Evolutionary conservation across 805 yeast species (phyloP).

Genomic region (Yamadazyma sp.): DNA sequence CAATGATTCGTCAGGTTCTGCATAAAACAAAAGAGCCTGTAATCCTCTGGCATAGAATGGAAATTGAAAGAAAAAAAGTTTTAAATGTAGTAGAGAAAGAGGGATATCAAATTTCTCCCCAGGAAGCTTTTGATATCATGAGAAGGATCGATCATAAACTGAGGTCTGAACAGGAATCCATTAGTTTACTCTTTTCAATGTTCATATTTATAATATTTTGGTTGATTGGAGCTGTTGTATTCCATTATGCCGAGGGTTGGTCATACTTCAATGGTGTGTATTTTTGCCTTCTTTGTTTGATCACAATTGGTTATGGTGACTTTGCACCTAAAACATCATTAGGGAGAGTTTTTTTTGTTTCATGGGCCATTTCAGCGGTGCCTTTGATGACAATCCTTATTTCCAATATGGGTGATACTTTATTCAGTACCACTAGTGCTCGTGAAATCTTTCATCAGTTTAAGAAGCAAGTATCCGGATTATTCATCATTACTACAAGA

Average conservation of each 20-base stretch:
- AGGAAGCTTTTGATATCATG: constrained; percentile 56
- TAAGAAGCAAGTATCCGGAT: constrained; percentile 5
- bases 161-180: constrained; percentile 31
- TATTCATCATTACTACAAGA: constrained; percentile 5
- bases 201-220: constrained; percentile 54
- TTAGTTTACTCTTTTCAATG: constrained; percentile 39
- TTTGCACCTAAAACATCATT: constrained; percentile 58
- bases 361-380: constrained; percentile 80
- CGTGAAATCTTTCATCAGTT: constrained; percentile 7
- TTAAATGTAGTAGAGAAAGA: constrained; percentile 16
- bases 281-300: constrained; percentile 69
- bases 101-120: constrained; percentile 26
- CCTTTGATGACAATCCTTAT: constrained; percentile 84
- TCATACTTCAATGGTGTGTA: constrained; percentile 67
- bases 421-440: constrained; percentile 26
- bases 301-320: constrained; percentile 87
- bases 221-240: constrained; percentile 70
- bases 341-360: constrained; percentile 69
- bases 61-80: constrained; percentile 40
- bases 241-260: constrained; percentile 66
- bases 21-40: constrained; percentile 60
- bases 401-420: constrained; percentile 65
- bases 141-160: constrained; percentile 46
- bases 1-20: constrained; percentile 65
- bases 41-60: constrained; percentile 63